Percentiles rank a stretch among this genome's conserved stretches.
Conservation (phyloP, 192 early-diverging fungal species). For the Entomortierella beljakovae region DNA sequence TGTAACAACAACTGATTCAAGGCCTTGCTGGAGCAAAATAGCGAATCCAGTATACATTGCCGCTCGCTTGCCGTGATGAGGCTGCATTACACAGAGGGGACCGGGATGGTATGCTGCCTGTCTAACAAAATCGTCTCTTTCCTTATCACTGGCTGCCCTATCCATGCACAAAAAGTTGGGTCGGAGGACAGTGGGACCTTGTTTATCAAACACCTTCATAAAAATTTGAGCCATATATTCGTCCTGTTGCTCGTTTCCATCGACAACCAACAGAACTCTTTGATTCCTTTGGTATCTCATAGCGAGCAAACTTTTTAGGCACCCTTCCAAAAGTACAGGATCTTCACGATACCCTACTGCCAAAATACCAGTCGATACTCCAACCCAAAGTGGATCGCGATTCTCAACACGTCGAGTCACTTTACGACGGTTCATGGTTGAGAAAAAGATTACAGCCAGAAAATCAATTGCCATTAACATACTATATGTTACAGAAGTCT, state of each 20-base stretch:
- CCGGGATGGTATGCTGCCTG: constrained; percentile 42
- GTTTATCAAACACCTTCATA: constrained; percentile 25
- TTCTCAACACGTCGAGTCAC: constrained; percentile 39
- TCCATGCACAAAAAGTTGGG: constrained; percentile 48
- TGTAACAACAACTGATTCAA: constrained; percentile 68
- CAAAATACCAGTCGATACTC: constrained; percentile 40
- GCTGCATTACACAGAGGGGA: constrained; percentile 61
- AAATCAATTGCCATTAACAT: constrained; percentile 54
- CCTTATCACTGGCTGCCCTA: constrained; percentile 11
- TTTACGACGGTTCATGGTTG: constrained; percentile 30
- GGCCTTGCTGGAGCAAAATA: constrained; percentile 50
- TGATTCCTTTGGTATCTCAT: constrained; percentile 48
- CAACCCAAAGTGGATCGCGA: constrained; percentile 46
- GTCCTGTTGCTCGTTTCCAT: constrained; percentile 44
- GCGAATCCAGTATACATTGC: constrained; percentile 69
- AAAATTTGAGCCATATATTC: constrained; percentile 52
- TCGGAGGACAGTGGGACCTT: constrained; percentile 30
- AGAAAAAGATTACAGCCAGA: constrained; percentile 41
- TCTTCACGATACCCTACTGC: constrained; percentile 52
- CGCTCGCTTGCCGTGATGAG: constrained; percentile 63
- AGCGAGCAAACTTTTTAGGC: constrained; percentile 43
- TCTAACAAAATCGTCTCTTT: constrained; percentile 27
- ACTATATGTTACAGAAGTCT: constrained; percentile 49
- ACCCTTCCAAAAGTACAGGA: constrained; percentile 39
- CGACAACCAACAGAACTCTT: constrained; percentile 27